Percentiles rank a stretch among this genome's conserved stretches.
These are phyloP conservation scores for Malbranchea cinnamomea DNA, from an alignment of 2,329 filamentous ascomycete species.

Conservation along the genomic window DNA sequence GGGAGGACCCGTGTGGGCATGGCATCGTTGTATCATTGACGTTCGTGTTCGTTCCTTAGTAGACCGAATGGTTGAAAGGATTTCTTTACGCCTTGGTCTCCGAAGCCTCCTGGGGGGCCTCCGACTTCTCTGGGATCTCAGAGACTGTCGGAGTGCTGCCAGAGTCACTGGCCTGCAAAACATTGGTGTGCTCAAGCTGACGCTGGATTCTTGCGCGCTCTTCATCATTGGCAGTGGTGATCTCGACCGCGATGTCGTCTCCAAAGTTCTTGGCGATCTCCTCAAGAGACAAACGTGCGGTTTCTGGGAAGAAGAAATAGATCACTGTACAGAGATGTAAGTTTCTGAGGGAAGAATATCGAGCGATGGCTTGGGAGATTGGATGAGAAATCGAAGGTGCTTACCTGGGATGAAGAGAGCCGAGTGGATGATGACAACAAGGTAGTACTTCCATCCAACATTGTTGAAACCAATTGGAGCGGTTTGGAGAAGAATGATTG, in stretches of 20 bases:
- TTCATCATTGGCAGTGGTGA: constrained; percentile 30
- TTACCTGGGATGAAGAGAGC: constrained; percentile 26
- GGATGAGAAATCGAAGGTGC: background rate
- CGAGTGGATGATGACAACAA: constrained; percentile 34
- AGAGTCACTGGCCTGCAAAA: no score
- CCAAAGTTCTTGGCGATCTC: constrained; percentile 34
- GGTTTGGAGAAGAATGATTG: constrained; percentile 35
- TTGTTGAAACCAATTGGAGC: constrained; percentile 29
- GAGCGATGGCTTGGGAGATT: background rate
- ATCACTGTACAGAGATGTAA: constrained; percentile 16
- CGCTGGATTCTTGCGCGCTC: constrained; percentile 17
- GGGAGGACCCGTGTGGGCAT: no score
- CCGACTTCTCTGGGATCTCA: no score
- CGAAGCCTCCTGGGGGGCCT: no score
- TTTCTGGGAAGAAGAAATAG: constrained; percentile 33
- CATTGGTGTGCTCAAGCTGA: constrained; percentile 2
- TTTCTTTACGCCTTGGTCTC: no score
- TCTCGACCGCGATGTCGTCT: constrained; percentile 35
- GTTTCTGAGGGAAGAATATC: constrained; percentile 6
- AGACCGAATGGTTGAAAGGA: no score
- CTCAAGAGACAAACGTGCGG: constrained; percentile 29
- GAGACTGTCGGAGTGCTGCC: no score
- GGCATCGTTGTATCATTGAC: no score
- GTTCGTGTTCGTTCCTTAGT: no score
- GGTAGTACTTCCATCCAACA: constrained; percentile 37